phyloP scores from a whole-genome alignment of 1,284 basidiomycete genomes.

The Apiotrichum sp. region DNA sequence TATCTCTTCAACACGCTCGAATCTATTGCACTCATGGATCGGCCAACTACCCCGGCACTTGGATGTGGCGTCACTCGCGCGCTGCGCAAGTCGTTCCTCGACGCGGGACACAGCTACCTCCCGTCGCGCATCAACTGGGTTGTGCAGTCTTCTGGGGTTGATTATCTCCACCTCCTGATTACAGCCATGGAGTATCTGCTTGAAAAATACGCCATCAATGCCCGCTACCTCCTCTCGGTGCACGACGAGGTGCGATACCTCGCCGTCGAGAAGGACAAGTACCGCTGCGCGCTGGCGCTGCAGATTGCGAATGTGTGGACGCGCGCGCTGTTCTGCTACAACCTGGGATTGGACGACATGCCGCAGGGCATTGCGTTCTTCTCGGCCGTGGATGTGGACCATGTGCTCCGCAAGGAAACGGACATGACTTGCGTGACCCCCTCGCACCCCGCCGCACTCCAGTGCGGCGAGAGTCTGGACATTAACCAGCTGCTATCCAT shows the following conservation, averaged over 20 bases:
- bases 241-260: constrained; percentile 97
- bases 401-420: constrained; percentile 88
- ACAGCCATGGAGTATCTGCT: constrained; percentile 90
- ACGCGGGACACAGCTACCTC: constrained; percentile 67
- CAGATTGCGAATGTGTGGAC: constrained; percentile 98
- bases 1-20: constrained; percentile 99
- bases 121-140: constrained; percentile 99
- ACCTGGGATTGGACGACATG: constrained; percentile 89
- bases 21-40: constrained; percentile 80
- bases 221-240: constrained; percentile 92
- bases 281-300: constrained; percentile 83
- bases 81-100: constrained; percentile 78
- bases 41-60: constrained; percentile 83
- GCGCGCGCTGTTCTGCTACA: constrained; percentile 82
- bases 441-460: constrained; percentile 74
- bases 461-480: constrained; percentile 76
- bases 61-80: constrained; percentile 92
- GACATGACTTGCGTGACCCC: constrained; percentile 95
- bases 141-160: constrained; percentile 96
- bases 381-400: constrained; percentile 91
- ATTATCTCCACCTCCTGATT: constrained; percentile 94
- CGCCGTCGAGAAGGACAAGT: constrained; percentile 78
- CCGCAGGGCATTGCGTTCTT: constrained; percentile 95
- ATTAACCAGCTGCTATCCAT: constrained; percentile 62
- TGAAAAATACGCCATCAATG: constrained; percentile 72